Conservation (phyloP, 495 filamentous ascomycete species). For the Bathelium albidoporum region DNA sequence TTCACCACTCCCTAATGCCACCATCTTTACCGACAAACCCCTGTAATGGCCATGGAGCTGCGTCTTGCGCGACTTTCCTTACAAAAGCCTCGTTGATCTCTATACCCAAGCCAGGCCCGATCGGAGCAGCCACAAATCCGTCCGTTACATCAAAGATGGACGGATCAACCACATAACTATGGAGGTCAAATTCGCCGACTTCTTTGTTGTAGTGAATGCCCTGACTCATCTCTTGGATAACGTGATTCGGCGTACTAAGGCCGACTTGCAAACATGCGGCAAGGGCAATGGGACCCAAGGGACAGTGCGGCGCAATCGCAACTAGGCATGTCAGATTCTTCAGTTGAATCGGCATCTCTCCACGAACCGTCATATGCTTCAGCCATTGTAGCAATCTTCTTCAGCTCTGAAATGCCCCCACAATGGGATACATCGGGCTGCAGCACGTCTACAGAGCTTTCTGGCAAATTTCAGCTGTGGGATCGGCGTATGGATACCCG, state of each 20-base stretch:
- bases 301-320: slow-evolving; percentile 67
- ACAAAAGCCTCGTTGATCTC: slow-evolving; percentile 64
- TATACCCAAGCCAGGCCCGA: slow-evolving; percentile 59
- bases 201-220: slow-evolving; percentile 71
- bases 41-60: slow-evolving; percentile 47
- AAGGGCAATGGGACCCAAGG: slow-evolving; percentile 64
- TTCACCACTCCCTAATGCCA: slow-evolving; percentile 60
- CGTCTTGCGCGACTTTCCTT: slow-evolving; percentile 40
- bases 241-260: slow-evolving; percentile 55
- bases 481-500: neutral
- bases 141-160: slow-evolving; percentile 54
- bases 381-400: slow-evolving; percentile 60
- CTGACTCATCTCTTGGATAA: slow-evolving; percentile 71
- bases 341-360: neutral
- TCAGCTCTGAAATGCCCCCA: slow-evolving; percentile 65
- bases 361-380: slow-evolving; percentile 56
- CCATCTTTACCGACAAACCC: slow-evolving; percentile 64
- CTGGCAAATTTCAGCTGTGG: slow-evolving; percentile 34
- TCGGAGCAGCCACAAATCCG: slow-evolving; percentile 55
- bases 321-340: slow-evolving; percentile 27
- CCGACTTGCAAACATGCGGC: slow-evolving; percentile 65
- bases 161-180: slow-evolving; percentile 54
- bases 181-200: slow-evolving; percentile 53
- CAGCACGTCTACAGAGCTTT: slow-evolving; percentile 59
- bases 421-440: slow-evolving; percentile 70